A percentile compares a stretch with the other conserved stretches of the same genome.
phyloP scores from a whole-genome alignment of 2,329 filamentous ascomycete genomes.

The Cercospora zeae-maydis region DNA sequence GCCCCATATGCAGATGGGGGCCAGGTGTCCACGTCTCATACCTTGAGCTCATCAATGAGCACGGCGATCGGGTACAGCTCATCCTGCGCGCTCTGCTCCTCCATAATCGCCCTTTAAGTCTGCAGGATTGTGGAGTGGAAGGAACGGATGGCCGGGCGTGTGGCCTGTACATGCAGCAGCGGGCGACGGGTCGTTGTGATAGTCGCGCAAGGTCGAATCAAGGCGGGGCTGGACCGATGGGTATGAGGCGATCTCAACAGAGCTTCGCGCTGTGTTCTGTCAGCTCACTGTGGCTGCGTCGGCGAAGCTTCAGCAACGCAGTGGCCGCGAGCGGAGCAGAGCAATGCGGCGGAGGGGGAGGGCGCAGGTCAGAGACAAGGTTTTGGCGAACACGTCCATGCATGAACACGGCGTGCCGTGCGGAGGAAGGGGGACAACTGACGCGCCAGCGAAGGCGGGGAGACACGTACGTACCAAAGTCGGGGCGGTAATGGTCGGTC shows the following conservation, averaged over 20 bases:
- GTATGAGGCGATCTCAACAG: background rate
- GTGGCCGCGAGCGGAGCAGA: background rate
- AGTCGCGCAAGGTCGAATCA: conserved; percentile 13
- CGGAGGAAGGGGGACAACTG: background rate
- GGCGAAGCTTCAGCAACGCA: background rate
- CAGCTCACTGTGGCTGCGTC: background rate
- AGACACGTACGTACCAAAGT: conserved; percentile 2
- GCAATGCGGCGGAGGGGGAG: background rate
- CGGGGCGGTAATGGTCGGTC: background rate
- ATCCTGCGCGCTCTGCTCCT: conserved; percentile 84
- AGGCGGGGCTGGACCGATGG: background rate
- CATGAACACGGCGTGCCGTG: background rate
- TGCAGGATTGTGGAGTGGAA: conserved; percentile 17
- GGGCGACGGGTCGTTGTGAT: background rate
- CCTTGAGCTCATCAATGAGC: conserved; percentile 99
- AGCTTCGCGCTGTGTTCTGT: background rate
- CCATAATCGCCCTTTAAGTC: conserved; percentile 59
- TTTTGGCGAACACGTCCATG: conserved; percentile 1
- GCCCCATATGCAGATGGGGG: background rate
- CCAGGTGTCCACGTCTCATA: conserved; percentile 45
- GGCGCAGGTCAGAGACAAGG: background rate
- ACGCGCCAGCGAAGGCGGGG: background rate
- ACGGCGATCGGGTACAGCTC: conserved; percentile 99
- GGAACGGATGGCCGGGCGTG: conserved; percentile 28
- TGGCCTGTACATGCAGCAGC: conserved; percentile 25